Conservation (phyloP, 2,329 filamentous ascomycete genomes). For the Sporothrix brunneoviolacea region DNA sequence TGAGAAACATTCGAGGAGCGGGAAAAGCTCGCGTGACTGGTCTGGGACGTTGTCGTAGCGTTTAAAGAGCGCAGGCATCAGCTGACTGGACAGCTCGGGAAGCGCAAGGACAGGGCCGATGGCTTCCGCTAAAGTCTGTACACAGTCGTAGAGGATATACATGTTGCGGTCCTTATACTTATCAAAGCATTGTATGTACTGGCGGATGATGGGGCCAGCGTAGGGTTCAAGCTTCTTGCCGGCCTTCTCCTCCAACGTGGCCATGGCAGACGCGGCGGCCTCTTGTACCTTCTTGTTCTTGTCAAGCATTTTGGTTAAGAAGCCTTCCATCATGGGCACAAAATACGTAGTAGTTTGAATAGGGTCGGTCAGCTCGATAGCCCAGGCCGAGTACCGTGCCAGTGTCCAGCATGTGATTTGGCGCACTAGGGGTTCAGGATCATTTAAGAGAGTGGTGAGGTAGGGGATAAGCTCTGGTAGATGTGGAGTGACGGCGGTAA, state of each 20-base stretch:
- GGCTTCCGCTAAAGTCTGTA: constrained; percentile 91
- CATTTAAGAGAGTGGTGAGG: constrained; percentile 76
- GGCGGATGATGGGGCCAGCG: constrained; percentile 80
- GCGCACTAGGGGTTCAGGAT: constrained; percentile 81
- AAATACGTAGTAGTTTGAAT: constrained; percentile 71
- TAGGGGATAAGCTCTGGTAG: constrained; percentile 87
- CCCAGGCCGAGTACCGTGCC: constrained; percentile 89
- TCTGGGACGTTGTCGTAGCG: constrained; percentile 84
- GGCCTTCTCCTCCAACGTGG: constrained; percentile 90
- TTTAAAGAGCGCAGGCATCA: constrained; percentile 89
- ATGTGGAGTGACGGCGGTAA: constrained; percentile 82
- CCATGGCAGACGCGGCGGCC: constrained; percentile 90
- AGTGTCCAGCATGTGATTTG: constrained; percentile 98
- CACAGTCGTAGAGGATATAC: constrained; percentile 97
- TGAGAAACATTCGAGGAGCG: constrained; percentile 89
- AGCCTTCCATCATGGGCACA: constrained; percentile 94
- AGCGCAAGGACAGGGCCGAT: constrained; percentile 76
- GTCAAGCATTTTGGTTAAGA: constrained; percentile 90
- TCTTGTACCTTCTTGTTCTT: constrained; percentile 97
- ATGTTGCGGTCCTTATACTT: constrained; percentile 99
- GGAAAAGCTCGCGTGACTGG: constrained; percentile 87
- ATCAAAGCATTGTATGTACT: constrained; percentile 85
- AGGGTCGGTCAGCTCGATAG: constrained; percentile 63
- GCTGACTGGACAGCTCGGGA: constrained; percentile 69
- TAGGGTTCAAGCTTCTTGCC: constrained; percentile 76